Conservation (phyloP, 2,329 filamentous ascomycete genomes). For the Paracoccidioides lutzii region DNA sequence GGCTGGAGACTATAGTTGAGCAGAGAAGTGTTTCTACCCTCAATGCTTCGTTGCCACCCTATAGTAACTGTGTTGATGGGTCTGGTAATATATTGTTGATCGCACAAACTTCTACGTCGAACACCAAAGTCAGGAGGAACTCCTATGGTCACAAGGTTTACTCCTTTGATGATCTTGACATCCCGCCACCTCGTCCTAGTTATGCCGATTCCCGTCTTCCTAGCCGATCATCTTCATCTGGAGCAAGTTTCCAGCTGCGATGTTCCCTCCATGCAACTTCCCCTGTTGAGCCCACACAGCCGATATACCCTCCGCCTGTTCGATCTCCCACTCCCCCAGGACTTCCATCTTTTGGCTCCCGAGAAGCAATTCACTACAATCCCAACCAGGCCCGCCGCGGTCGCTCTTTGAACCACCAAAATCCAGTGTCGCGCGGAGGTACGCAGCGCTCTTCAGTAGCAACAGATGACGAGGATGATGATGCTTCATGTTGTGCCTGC, state of each 20-base stretch:
- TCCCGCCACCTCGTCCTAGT: conserved; percentile 9
- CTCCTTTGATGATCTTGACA: conserved; percentile 17
- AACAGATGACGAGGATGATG: conserved; percentile 2
- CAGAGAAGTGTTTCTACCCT: conserved; percentile 15
- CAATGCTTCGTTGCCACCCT: conserved; percentile 9
- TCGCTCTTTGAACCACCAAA: conserved; percentile 1
- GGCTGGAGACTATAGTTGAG: conserved; percentile 19
- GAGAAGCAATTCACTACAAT: conserved; percentile 24
- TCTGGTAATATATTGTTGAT: not conserved
- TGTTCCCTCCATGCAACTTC: conserved; percentile 16
- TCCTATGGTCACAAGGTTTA: conserved; percentile 12
- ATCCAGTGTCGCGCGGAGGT: conserved; percentile 1
- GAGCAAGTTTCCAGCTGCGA: conserved; percentile 12
- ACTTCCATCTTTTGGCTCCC: conserved; percentile 31
- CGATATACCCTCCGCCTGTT: conserved; percentile 26
- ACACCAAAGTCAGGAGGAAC: not conserved
- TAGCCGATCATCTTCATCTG: conserved; percentile 15
- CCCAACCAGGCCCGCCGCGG: not conserved
- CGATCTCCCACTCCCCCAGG: conserved; percentile 32
- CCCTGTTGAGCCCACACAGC: conserved; percentile 21
- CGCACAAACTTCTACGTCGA: not conserved
- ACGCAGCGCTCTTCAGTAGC: not conserved
- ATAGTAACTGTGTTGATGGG: conserved; percentile 4
- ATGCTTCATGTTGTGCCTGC: conserved; percentile 5
- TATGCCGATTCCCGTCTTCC: conserved; percentile 3